Evolutionary conservation across 371 early-diverging fungal species (phyloP).

Genomic region (Zopfochytrium polystomum): DNA sequence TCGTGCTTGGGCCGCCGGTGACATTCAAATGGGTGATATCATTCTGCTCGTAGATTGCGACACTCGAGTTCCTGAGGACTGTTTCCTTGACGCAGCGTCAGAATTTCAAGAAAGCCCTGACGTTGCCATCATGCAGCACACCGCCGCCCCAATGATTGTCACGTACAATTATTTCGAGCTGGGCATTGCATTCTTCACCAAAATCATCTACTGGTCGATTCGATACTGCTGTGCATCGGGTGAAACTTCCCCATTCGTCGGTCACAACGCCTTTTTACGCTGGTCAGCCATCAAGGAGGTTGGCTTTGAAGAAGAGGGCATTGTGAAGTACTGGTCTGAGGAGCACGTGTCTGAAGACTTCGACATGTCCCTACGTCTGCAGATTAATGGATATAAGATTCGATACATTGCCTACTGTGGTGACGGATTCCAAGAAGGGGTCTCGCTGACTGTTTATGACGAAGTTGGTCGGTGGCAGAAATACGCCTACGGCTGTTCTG

Average conservation of each 20-base stretch:
- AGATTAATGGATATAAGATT: constrained; percentile 16
- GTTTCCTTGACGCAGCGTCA: constrained; percentile 22
- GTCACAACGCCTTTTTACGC: constrained; percentile 24
- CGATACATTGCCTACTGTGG: constrained; percentile 18
- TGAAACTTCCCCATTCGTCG: constrained; percentile 25
- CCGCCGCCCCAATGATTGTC: constrained; percentile 14
- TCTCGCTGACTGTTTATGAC: constrained; percentile 22
- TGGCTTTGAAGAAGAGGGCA: constrained; percentile 12
- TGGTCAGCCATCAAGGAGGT: constrained; percentile 24
- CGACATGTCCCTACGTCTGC: constrained; percentile 25
- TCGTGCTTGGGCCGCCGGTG: constrained; percentile 16
- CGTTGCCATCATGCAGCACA: constrained; percentile 21
- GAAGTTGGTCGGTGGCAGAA: constrained; percentile 22
- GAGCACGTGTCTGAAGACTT: constrained; percentile 25
- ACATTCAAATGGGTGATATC: constrained; percentile 21
- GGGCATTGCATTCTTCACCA: constrained; percentile 26
- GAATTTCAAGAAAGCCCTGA: constrained; percentile 22
- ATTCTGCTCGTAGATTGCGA: constrained; percentile 24
- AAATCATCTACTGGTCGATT: constrained; percentile 17
- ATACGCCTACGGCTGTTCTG: constrained; percentile 19
- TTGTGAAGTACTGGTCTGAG: constrained; percentile 22
- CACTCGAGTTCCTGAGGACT: constrained; percentile 26
- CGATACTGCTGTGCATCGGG: constrained; percentile 18
- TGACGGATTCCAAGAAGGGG: constrained; percentile 20
- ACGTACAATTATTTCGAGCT: constrained; percentile 18